Evolutionary conservation across 2,329 filamentous ascomycete genomes (phyloP).

Genomic region (Helotiales sp.): DNA sequence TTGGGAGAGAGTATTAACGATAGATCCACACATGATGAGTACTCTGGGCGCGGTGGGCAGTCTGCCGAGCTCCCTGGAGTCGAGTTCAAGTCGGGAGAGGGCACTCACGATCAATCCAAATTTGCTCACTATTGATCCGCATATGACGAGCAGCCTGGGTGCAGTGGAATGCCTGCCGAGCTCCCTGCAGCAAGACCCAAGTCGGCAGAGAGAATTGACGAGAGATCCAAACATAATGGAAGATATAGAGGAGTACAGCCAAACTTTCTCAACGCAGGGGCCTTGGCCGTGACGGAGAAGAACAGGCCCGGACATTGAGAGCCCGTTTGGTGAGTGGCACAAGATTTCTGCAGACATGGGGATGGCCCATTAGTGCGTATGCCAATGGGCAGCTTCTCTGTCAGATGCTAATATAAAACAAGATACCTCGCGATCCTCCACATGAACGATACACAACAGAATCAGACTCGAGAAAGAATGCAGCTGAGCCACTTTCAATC

Average conservation of each 20-base stretch:
- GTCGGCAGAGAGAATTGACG: neutral
- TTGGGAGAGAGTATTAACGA: neutral
- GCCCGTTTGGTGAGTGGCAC: neutral
- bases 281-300: neutral
- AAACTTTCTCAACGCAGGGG: neutral
- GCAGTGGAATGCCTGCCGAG: neutral
- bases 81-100: neutral
- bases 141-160: neutral
- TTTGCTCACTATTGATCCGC: neutral
- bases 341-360: neutral
- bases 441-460: conserved; percentile 26
- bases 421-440: conserved; percentile 25
- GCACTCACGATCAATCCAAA: conserved; percentile 8
- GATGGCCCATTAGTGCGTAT: neutral
- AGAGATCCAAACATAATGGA: neutral
- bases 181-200: neutral
- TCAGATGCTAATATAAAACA: conserved; percentile 25
- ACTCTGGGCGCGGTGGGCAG: neutral
- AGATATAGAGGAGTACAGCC: neutral
- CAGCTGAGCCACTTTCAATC: conserved; percentile 20
- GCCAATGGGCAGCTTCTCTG: neutral
- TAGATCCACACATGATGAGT: neutral
- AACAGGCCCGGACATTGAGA: neutral
- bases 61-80: neutral
- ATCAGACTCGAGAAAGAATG: conserved; percentile 22